A percentile compares a stretch with the other conserved stretches of the same genome.
These are phyloP conservation scores for Lactarius sp. DNA, from an alignment of 768 basidiomycete genomes.

Conservation along the genomic window DNA sequence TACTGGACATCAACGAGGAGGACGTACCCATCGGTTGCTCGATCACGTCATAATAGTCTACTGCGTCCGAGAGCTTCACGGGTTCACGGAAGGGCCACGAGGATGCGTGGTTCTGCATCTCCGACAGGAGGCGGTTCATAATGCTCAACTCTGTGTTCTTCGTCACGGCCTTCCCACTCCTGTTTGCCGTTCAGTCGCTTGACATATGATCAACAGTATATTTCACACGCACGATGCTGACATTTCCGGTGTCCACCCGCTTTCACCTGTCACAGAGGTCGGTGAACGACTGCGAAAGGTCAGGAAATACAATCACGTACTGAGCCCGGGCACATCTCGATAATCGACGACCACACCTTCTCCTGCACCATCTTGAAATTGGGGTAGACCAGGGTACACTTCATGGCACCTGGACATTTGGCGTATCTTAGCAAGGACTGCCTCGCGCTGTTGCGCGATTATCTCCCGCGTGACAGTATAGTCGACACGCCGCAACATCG, in stretches of 20 bases:
- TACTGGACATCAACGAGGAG: not conserved
- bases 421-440: slow-evolving; percentile 83
- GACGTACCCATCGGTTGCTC: slow-evolving; percentile 86
- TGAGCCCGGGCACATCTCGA: slow-evolving; percentile 80
- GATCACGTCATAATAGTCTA: slow-evolving; percentile 88
- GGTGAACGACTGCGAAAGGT: slow-evolving; percentile 16
- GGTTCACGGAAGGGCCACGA: slow-evolving; percentile 88
- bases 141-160: slow-evolving; percentile 55
- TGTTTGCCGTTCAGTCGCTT: slow-evolving; percentile 17
- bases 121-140: slow-evolving; percentile 75
- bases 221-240: slow-evolving; percentile 53
- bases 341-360: slow-evolving; percentile 57
- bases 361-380: slow-evolving; percentile 59
- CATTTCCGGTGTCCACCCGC: slow-evolving; percentile 88
- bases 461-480: slow-evolving; percentile 79
- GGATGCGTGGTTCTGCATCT: slow-evolving; percentile 68
- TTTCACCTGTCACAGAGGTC: slow-evolving; percentile 54
- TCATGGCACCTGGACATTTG: slow-evolving; percentile 83
- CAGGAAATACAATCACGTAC: slow-evolving; percentile 40
- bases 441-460: slow-evolving; percentile 79
- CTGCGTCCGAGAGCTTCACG: slow-evolving; percentile 72
- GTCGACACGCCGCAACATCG: slow-evolving; percentile 87
- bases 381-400: slow-evolving; percentile 71
- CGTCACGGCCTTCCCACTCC: slow-evolving; percentile 40
- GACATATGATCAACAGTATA: slow-evolving; percentile 1